phyloP scores from a whole-genome alignment of 352 stramenopile species.

The Ochromonadaceae sp. region DNA sequence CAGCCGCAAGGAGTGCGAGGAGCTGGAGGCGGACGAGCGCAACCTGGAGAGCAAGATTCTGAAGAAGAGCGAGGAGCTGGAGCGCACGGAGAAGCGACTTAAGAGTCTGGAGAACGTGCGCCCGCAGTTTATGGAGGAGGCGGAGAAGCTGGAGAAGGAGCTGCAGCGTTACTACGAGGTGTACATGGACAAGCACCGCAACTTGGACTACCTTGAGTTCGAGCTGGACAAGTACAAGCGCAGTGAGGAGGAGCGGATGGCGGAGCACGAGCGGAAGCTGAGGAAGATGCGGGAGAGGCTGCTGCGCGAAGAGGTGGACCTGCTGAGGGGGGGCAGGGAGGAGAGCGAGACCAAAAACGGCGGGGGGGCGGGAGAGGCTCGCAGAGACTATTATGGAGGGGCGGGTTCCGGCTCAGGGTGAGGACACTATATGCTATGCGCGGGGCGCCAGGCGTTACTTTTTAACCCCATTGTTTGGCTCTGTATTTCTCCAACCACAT shows the following conservation, averaged over 20 bases:
- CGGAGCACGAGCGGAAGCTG: slow-evolving; percentile 2
- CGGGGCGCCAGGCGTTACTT: too few species aligned
- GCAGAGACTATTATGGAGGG: not conserved
- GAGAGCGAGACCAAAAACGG: not conserved
- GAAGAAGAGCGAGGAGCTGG: slow-evolving; percentile 80
- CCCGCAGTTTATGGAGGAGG: slow-evolving; percentile 91
- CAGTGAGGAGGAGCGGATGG: slow-evolving; percentile 18
- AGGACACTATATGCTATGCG: not conserved
- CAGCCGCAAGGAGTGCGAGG: slow-evolving; percentile 62
- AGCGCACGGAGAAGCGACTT: slow-evolving; percentile 82
- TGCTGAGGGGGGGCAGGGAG: not conserved
- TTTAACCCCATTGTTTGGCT: too few species aligned
- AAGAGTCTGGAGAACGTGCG: slow-evolving; percentile 66
- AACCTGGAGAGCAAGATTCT: slow-evolving; percentile 73
- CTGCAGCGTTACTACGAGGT: slow-evolving; percentile 82
- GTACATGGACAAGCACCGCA: slow-evolving; percentile 81
- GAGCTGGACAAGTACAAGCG: slow-evolving; percentile 63
- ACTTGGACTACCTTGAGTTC: slow-evolving; percentile 86
- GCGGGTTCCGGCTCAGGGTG: not conserved
- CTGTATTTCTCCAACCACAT: too few species aligned
- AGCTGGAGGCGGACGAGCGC: slow-evolving; percentile 76
- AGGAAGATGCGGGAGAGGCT: slow-evolving; percentile 16
- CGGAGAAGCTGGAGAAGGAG: slow-evolving; percentile 89
- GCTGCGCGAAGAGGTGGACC: slow-evolving; percentile 8
- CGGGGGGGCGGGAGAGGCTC: not conserved